Conservation (phyloP, 2,329 filamentous ascomycete species). For the Venturia effusa region DNA sequence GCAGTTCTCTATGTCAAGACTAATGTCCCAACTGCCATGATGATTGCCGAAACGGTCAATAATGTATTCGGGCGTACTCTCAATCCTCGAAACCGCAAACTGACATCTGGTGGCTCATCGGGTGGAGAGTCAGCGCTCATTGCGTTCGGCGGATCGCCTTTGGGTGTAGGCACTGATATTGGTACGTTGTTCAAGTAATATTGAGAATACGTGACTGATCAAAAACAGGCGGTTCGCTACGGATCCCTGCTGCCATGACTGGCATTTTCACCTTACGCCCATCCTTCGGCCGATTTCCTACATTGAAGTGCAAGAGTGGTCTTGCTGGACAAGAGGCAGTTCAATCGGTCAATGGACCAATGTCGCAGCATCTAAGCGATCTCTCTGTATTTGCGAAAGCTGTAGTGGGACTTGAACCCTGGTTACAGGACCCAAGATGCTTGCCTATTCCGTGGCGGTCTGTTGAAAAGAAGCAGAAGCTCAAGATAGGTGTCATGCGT, state of each 20-base stretch:
- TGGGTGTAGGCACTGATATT: conserved; percentile 57
- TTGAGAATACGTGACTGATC: background rate
- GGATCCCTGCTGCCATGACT: conserved; percentile 46
- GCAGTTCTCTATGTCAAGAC: conserved; percentile 62
- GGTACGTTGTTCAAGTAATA: conserved; percentile 18
- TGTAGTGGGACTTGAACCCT: conserved; percentile 36
- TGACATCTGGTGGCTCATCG: conserved; percentile 54
- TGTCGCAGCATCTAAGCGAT: conserved; percentile 46
- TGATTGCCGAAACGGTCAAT: conserved; percentile 58
- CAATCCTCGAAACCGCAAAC: conserved; percentile 48
- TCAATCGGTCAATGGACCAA: conserved; percentile 51
- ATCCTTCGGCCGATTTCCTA: conserved; percentile 50
- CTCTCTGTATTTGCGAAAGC: conserved; percentile 31
- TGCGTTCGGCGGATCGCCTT: conserved; percentile 44
- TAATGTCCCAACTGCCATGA: conserved; percentile 58
- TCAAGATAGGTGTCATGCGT: conserved; percentile 17
- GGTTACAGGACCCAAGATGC: conserved; percentile 41
- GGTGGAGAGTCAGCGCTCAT: conserved; percentile 58
- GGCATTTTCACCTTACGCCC: conserved; percentile 48
- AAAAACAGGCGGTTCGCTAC: conserved; percentile 38
- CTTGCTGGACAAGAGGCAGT: conserved; percentile 57
- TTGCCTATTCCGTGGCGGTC: conserved; percentile 45
- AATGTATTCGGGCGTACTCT: conserved; percentile 52
- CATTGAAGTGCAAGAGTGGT: conserved; percentile 42
- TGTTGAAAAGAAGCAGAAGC: conserved; percentile 25